phyloP scores from a whole-genome alignment of 208 protist genomes.

The Leishmania amazonensis region DNA sequence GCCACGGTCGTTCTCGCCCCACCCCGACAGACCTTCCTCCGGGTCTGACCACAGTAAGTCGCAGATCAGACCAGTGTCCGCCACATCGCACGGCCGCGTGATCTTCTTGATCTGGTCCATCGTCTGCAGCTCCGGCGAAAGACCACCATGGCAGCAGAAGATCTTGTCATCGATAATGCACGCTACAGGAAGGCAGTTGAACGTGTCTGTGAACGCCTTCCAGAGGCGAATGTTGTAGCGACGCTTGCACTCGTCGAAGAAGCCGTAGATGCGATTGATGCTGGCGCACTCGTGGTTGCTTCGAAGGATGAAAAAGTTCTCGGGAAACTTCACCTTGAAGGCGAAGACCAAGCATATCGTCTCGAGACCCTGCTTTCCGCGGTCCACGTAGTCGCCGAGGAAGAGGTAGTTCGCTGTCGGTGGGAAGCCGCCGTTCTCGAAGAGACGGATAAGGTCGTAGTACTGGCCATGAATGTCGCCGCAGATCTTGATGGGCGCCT shows the following conservation, averaged over 20 bases:
- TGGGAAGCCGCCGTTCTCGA: slow-evolving; percentile 99
- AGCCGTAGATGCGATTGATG: slow-evolving; percentile 99
- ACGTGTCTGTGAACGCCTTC: slow-evolving; percentile 99
- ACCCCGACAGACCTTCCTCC: slow-evolving; percentile 92
- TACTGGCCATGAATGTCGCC: slow-evolving; percentile 99
- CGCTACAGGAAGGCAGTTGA: slow-evolving; percentile 99
- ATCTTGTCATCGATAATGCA: slow-evolving; percentile 99
- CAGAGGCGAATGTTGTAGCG: slow-evolving; percentile 99
- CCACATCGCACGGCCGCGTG: slow-evolving; percentile 97
- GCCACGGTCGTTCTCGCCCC: slow-evolving; percentile 94
- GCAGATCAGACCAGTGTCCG: slow-evolving; percentile 99
- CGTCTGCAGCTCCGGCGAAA: slow-evolving; percentile 96
- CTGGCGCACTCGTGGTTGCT: slow-evolving; percentile 99
- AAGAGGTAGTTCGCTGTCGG: slow-evolving; percentile 99
- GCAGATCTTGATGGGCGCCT: slow-evolving; percentile 94
- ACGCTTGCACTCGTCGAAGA: slow-evolving; percentile 99
- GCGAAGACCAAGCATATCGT: slow-evolving; percentile 98
- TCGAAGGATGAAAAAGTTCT: slow-evolving; percentile 99
- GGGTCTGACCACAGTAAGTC: slow-evolving; percentile 99
- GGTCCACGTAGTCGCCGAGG: slow-evolving; percentile 99
- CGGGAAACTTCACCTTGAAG: slow-evolving; percentile 99
- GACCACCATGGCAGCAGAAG: slow-evolving; percentile 99
- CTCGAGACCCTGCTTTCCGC: slow-evolving; percentile 98
- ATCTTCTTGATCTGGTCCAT: slow-evolving; percentile 98
- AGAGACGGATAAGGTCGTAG: slow-evolving; percentile 99